A percentile compares a stretch with the other conserved stretches of the same genome.
phyloP scores from a whole-genome alignment of 139 green algal species.

The Chlorella sp. region DNA sequence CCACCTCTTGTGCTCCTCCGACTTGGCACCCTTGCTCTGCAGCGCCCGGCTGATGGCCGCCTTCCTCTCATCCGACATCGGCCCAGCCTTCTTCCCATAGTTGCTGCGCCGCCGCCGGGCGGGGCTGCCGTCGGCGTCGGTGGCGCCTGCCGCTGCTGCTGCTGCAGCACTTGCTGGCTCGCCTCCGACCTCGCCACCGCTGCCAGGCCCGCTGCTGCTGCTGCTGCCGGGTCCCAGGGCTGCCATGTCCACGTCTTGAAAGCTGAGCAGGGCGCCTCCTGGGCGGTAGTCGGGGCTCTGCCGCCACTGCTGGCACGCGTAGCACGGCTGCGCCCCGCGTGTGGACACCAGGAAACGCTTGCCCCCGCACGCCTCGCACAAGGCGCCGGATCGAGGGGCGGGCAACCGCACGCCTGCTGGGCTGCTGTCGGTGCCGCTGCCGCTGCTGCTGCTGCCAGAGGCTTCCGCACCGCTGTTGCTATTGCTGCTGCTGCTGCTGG shows the following conservation, averaged over 20 bases:
- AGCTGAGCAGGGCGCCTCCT: background rate
- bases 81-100: background rate
- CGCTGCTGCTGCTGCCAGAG: background rate
- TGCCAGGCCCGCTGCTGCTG: background rate
- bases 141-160: background rate
- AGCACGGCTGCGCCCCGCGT: conserved; percentile 18
- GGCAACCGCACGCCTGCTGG: background rate
- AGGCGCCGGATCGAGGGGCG: background rate
- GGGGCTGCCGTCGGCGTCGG: background rate
- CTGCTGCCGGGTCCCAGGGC: conserved; percentile 4
- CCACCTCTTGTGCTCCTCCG: conserved; percentile 37
- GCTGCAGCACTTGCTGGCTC: background rate
- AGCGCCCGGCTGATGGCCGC: conserved; percentile 38
- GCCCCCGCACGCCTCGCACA: conserved; percentile 4
- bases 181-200: too few relatives aligned
- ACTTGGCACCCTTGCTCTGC: conserved; percentile 25
- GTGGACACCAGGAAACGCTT: background rate
- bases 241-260: conserved; percentile 28
- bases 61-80: conserved; percentile 36
- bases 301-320: conserved; percentile 26
- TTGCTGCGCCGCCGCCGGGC: background rate
- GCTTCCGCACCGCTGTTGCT: background rate
- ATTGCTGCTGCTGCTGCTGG: background rate
- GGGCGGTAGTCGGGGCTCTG: conserved; percentile 36
- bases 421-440: background rate